Evolutionary conservation across 2,329 filamentous ascomycete genomes (phyloP).

Genomic region (Decorospora gaudefroyi): DNA sequence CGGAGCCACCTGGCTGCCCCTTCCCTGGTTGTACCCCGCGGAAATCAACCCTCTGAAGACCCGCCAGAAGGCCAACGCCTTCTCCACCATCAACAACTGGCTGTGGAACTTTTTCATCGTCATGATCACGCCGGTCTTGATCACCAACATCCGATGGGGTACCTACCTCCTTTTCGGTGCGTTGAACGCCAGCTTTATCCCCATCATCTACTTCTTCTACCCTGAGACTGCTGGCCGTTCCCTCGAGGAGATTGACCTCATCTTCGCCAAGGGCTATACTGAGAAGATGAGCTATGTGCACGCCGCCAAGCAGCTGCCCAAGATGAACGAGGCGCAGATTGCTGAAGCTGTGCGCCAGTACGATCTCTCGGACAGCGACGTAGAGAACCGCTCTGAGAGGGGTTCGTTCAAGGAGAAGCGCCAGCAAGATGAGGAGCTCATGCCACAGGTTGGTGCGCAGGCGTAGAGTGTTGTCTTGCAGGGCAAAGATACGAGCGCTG

Average conservation of each 20-base stretch:
- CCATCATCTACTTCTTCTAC: slow-evolving; percentile 60
- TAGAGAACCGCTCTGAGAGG: slow-evolving; percentile 37
- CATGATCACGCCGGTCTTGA: slow-evolving; percentile 51
- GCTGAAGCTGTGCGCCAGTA: slow-evolving; percentile 42
- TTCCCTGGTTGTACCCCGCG: slow-evolving; percentile 63
- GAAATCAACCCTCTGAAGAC: slow-evolving; percentile 61
- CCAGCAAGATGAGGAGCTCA: slow-evolving; percentile 25
- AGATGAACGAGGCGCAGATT: slow-evolving; percentile 43
- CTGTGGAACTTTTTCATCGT: slow-evolving; percentile 56
- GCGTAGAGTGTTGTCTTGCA: slow-evolving; percentile 8
- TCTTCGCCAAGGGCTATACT: slow-evolving; percentile 51
- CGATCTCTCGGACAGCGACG: slow-evolving; percentile 38
- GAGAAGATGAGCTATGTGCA: slow-evolving; percentile 47
- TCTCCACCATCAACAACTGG: slow-evolving; percentile 61
- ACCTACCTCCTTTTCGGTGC: slow-evolving; percentile 57
- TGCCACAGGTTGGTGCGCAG: slow-evolving; percentile 24
- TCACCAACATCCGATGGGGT: slow-evolving; percentile 46
- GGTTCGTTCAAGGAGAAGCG: slow-evolving; percentile 34
- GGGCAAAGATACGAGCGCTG: slow-evolving; percentile 17
- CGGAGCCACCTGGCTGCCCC: slow-evolving; percentile 66
- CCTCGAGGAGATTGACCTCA: slow-evolving; percentile 59
- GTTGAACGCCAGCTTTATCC: slow-evolving; percentile 58
- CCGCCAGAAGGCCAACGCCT: slow-evolving; percentile 60
- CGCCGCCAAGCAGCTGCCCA: slow-evolving; percentile 45
- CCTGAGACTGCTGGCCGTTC: slow-evolving; percentile 58